Conservation (phyloP, 1,284 basidiomycete genomes). For the Phellopilus nigrolimitatus region DNA sequence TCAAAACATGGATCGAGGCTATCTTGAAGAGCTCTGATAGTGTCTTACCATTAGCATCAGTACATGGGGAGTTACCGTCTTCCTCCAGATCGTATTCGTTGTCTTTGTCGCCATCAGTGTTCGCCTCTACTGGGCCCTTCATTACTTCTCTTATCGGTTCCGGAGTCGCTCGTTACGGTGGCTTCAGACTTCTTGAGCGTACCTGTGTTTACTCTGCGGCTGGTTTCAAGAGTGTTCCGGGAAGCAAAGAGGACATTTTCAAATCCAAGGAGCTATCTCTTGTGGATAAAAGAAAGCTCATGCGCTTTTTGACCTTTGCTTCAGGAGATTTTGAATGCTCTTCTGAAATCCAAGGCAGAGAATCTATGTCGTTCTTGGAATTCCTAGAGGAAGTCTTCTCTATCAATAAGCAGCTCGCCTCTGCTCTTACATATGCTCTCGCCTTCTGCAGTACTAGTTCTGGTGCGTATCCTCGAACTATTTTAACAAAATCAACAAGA, state of each 20-base stretch:
- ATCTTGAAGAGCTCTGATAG: conserved; percentile 23
- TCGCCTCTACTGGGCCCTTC: conserved; percentile 76
- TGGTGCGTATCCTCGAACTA: conserved; percentile 38
- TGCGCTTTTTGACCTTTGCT: conserved; percentile 88
- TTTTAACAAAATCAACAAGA: too few relatives aligned
- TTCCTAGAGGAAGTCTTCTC: conserved; percentile 64
- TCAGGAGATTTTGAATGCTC: conserved; percentile 67
- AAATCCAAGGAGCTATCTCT: conserved; percentile 75
- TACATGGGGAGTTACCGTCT: conserved; percentile 30
- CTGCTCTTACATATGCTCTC: conserved; percentile 67
- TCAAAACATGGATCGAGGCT: conserved; percentile 53
- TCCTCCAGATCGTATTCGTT: conserved; percentile 76
- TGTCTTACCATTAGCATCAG: conserved; percentile 33
- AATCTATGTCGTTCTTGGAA: conserved; percentile 48
- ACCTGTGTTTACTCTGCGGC: conserved; percentile 54
- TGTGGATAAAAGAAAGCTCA: conserved; percentile 85
- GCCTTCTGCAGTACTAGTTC: conserved; percentile 53
- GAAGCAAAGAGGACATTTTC: conserved; percentile 93
- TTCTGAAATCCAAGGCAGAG: conserved; percentile 55
- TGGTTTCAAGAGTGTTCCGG: conserved; percentile 67
- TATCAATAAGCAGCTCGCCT: conserved; percentile 52
- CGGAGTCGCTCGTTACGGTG: conserved; percentile 87
- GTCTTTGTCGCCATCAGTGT: conserved; percentile 77
- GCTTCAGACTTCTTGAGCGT: conserved; percentile 82
- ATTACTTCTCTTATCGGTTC: conserved; percentile 80